Base-by-base conservation (phyloP, 805 yeast genomes). In the Candida argentea region DNA sequence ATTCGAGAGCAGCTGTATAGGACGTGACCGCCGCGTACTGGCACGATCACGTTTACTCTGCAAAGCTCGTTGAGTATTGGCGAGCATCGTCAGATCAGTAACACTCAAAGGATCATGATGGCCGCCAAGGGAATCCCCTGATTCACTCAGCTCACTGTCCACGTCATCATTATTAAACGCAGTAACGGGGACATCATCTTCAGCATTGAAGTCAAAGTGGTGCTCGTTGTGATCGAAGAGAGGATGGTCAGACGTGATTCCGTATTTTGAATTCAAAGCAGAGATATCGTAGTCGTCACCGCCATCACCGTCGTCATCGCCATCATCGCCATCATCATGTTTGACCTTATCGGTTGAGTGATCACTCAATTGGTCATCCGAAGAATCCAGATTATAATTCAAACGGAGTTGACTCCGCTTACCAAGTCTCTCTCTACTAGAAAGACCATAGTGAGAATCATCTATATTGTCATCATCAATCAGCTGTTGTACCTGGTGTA, bases 251-350 rank as follows among this genome's bases (percentile, higher is more conserved):
- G 32, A 16, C 4, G 13, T 16, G 36, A 23, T 16, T 14, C 27
- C 29, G 37, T 12, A 27, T 34, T 27, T 28, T 14, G 22, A 44
- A 31, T 31, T 52, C 33, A 56, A 49, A 3, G 63, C 67, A 43
- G 56, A 59, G 63, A 66, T 65, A 40, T 65, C 70, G 20, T 57
- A 65, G 19, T 52, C 59, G 7, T 40, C 42, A 5, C 32, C 30
- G 2, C 31, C 37, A 4, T 19, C 30, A 14, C 22, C 38, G 5
- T 20, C 30, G 1, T 25, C 29, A 3, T 25, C 32, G 8, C 26
- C 20, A 2, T 8, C 32, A 4, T 21, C 26, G 13, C 25, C 28
- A 7, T 26, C 32, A 10, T 38, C 34, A 6, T 31, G 38, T 7
- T 42, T 42, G 15, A 34, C 34, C 6, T 33, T 27, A 3, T 34